Base-by-base conservation (phyloP, 768 basidiomycete genomes). In the Fibroporia radiculosa region DNA sequence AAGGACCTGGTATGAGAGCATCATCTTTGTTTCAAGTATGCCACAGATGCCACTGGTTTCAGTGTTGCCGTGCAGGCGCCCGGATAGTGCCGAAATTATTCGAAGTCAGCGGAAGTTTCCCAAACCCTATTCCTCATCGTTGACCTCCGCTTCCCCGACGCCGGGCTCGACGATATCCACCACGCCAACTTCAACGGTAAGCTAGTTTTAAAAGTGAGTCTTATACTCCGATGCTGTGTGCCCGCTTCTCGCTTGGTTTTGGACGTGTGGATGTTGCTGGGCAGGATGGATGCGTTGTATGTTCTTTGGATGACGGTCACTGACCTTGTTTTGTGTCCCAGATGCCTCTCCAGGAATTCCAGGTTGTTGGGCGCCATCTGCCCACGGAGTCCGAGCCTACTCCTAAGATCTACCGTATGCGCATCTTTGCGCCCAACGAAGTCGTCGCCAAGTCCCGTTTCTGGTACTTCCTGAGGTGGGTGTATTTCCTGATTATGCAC, bases 331-430 rank as follows among this genome's bases (percentile, higher is more conserved):
- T 25, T 32, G 14, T 23, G 29, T 35, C 42, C 40, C 48, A 80
- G 77, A 88, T 88, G 86, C 75, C 76, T 67, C 72, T 90, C 62
- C 73, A 76, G 60, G 95, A 99, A 78, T 97, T 74, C 75, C 93
- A 96, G 71, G 87, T 98, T 67, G 85, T 99, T 56, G 96, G 96
- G 55, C 91, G 95, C 64, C 93, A 96, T 67, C 73, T 97, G 59
- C 95, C 96, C 62, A 93, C 92, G 44, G 91, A 92, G 73, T 65
- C 77, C 52, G 89, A 96, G 54, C 90, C 91, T 45, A 88, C 77
- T 49, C 96, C 96, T 50, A 97, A 98, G 80, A 93, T 98, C 69
- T 97, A 89, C 78, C 87, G 95, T 59, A 97, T 97, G 95, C 86
- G 95, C 68, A 96, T 98, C 62, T 99, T 98, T 64, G 93, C 96